Conservation (phyloP, 352 stramenopile species). For the Thalassiosira hispida region DNA sequence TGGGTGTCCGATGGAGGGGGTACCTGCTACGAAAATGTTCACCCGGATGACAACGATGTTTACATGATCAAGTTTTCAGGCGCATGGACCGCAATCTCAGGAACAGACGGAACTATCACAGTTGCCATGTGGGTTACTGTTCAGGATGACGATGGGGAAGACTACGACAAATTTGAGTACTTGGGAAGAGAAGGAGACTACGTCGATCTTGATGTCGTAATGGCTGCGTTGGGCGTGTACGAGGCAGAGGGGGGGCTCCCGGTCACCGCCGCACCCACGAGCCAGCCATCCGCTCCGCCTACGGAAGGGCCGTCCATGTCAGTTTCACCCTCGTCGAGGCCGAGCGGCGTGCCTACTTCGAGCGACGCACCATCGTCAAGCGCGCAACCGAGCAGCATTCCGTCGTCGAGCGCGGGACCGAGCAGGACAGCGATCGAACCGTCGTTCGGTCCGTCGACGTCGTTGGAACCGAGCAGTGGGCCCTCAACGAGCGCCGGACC, state of each 20-base stretch:
- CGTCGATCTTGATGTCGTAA: slow-evolving; percentile 4
- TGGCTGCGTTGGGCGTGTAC: slow-evolving; percentile 23
- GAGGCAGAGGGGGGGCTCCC: slow-evolving; percentile 2
- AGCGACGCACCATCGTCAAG: no score
- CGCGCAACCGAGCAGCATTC: neutral
- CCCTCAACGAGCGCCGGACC: slow-evolving; percentile 3
- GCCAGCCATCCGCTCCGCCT: no score
- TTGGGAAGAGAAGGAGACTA: slow-evolving; percentile 18
- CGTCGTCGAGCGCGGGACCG: neutral
- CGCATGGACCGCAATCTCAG: neutral
- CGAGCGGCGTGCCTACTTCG: no score
- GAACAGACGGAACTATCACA: slow-evolving; percentile 1
- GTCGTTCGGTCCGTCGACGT: neutral
- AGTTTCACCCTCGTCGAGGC: no score
- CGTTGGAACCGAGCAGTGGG: neutral
- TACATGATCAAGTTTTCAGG: slow-evolving; percentile 21
- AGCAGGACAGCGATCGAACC: neutral
- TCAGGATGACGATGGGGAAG: neutral
- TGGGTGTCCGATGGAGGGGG: neutral
- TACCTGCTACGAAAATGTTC: slow-evolving; percentile 30
- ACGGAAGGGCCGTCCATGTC: no score
- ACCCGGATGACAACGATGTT: slow-evolving; percentile 37
- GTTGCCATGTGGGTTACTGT: neutral
- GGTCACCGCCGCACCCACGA: neutral
- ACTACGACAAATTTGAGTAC: neutral